Evolutionary conservation across 495 filamentous ascomycete genomes (phyloP), one percentile per base, ranked within the genome.

Genomic region (Aspergillus leporis): DNA sequence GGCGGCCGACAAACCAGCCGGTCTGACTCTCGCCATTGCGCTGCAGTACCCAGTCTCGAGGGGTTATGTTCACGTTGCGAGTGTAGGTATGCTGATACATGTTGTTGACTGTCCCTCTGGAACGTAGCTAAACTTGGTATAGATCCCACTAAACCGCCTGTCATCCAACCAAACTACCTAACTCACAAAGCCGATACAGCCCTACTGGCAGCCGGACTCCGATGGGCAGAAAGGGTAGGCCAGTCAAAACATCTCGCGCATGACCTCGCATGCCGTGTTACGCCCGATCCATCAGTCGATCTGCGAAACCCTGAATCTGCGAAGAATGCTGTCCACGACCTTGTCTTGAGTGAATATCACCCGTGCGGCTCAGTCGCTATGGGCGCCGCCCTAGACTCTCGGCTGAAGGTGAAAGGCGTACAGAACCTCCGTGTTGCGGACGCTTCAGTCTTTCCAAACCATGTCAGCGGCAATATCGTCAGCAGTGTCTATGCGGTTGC

Each of bases 401-500:
- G 68, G 23, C 55, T 84, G 59, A 63, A 58, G 36, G 80, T 85
- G 3, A 76, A 84, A 55, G 79, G 78, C 0, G 75, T 80, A 1
- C 53, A 67, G 45, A 74, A 78, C 12, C 56, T 85, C 52, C 70
- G 82, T 14, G 76, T 88, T 0, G 78, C 84, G 12, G 84, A 82
- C 58, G 80, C 83, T 0, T 73, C 79, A 55, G 60, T 87, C 13
- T 78, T 80, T 59, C 82, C 83, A 2, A 49, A 80, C 9, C 75
- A 80, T 50, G 68, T 82, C 14, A 71, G 73, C 56, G 78, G 76
- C 2, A 79, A 87, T 64, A 62, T 79, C 22, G 71, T 81, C 57
- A 76, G 76, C 0, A 81, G 83, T 0, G 77, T 85, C 0, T 85
- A 84, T 68, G 82, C 77, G 0, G 69, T 78, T 46, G 75, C 68